Base-by-base conservation (phyloP, 768 basidiomycete genomes). In the Kwoniella heveanensis region DNA sequence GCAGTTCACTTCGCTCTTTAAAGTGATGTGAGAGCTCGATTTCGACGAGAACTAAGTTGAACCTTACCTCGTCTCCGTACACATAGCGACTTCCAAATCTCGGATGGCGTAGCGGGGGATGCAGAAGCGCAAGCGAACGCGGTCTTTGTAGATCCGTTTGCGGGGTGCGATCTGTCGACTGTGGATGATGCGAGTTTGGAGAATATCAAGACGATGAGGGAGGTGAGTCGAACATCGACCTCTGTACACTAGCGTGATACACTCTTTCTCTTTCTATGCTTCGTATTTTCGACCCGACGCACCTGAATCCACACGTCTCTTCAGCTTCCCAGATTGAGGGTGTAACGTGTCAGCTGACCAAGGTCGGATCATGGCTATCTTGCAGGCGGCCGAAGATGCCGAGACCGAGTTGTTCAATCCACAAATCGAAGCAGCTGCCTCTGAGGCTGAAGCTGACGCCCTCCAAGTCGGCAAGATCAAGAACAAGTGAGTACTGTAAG, bases 401-500 rank as follows among this genome's bases (percentile, higher is more conserved):
- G 65, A 66, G 39, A 62, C 60, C 2, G 54, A 49, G 17, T 54
- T 37, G 32, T 66, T 66, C 49, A 56, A 66, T 27, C 60, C 65
- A 6, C 59, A 61, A 17, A 66, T 66, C 27, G 54, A 61, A 26
- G 59, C 59, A 36, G 39, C 39, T 44, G 59, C 65, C 30, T 32
- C 29, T 9, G 65, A 60, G 1, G 65, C 44, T 37, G 53, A 26
- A 15, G 59, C 65, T 25, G 48, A 37, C 21, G 59, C 65, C 6
- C 44, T 66, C 1, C 65, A 66, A 52, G 48, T 54, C 22, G 65
- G 65, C 15, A 66, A 66, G 30, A 66, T 66, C 47, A 66, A 66
- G 54, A 66, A 66, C 48, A 66, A 66, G 65, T 66, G 24, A 36
- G 65, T 61, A 7, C n/a, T n/a, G n/a, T n/a, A 17, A 36, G 47